Conservation (phyloP, 352 stramenopile species). For the Pythium sp. region DNA sequence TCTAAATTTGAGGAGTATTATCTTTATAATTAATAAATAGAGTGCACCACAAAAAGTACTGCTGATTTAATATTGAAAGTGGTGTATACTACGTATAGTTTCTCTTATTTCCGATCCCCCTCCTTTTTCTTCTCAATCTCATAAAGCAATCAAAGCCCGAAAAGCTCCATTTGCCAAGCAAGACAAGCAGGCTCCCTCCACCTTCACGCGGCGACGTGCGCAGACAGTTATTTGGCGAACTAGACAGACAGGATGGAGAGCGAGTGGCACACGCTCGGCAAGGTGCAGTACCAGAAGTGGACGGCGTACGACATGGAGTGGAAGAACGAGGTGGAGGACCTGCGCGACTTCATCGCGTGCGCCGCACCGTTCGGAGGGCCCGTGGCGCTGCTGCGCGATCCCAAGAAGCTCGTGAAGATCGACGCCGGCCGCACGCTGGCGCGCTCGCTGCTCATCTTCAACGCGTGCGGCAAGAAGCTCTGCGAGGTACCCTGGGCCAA, state of each 20-base stretch:
- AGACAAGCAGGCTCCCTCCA: neutral
- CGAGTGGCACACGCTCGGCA: conserved; percentile 83
- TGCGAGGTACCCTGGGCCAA: conserved; percentile 56
- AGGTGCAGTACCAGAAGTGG: conserved; percentile 88
- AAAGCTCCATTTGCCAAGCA: neutral
- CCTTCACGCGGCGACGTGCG: neutral
- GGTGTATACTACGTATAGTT: too few species aligned
- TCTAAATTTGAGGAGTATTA: too few species aligned
- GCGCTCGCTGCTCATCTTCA: conserved; percentile 74
- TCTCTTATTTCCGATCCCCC: neutral
- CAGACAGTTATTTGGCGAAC: neutral
- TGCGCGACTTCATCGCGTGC: conserved; percentile 63
- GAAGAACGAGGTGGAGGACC: conserved; percentile 51
- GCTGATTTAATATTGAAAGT: too few species aligned
- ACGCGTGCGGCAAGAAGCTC: conserved; percentile 62
- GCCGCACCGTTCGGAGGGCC: conserved; percentile 69
- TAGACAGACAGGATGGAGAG: conserved; percentile 41
- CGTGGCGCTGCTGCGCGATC: conserved; percentile 68
- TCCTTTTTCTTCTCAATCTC: neutral
- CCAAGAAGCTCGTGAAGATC: conserved; percentile 73
- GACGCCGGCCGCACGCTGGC: conserved; percentile 42
- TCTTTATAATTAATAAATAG: too few species aligned
- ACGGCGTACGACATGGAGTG: conserved; percentile 65
- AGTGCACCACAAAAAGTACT: too few species aligned
- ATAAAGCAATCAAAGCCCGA: neutral